Conservation (phyloP, 2,329 filamentous ascomycete genomes). For the Monascus ruber region DNA sequence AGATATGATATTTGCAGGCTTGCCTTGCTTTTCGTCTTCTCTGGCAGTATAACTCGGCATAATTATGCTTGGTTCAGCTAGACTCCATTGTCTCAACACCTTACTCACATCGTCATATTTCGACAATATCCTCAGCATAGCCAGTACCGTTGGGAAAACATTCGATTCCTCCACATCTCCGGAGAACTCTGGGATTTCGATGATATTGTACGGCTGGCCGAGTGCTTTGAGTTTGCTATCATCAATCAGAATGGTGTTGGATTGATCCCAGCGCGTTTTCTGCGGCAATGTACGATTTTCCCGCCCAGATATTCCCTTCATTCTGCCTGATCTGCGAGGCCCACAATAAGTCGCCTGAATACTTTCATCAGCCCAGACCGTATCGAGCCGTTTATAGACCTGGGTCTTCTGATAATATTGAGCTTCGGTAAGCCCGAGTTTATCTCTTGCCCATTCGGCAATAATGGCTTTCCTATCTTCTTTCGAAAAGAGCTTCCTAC, state of each 20-base stretch:
- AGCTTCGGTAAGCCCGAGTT: slow-evolving; percentile 50
- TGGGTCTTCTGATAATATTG: slow-evolving; percentile 66
- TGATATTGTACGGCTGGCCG: slow-evolving; percentile 71
- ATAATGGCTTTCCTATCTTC: slow-evolving; percentile 48
- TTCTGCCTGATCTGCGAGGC: slow-evolving; percentile 2
- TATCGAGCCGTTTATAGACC: slow-evolving; percentile 75
- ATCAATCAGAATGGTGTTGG: slow-evolving; percentile 82
- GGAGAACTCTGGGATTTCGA: slow-evolving; percentile 68
- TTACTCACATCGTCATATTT: slow-evolving; percentile 39
- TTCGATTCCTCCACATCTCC: slow-evolving; percentile 30
- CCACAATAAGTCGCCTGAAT: slow-evolving; percentile 35
- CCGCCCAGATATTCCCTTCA: slow-evolving; percentile 19
- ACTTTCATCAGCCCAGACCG: slow-evolving; percentile 51
- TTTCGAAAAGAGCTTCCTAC: slow-evolving; percentile 47
- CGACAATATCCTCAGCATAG: slow-evolving; percentile 42
- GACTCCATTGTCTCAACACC: slow-evolving; percentile 26
- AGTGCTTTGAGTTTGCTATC: slow-evolving; percentile 71
- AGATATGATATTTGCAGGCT: too few relatives aligned
- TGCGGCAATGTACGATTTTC: slow-evolving; percentile 37
- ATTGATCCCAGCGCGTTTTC: slow-evolving; percentile 57
- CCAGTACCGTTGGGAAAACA: slow-evolving; percentile 40
- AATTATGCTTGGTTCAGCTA: not conserved
- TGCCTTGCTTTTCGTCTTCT: not conserved
- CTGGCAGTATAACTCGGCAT: not conserved
- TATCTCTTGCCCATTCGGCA: slow-evolving; percentile 67